phyloP scores from a whole-genome alignment of 2,329 filamentous ascomycete species.

The Zymoseptoria passerinii region DNA sequence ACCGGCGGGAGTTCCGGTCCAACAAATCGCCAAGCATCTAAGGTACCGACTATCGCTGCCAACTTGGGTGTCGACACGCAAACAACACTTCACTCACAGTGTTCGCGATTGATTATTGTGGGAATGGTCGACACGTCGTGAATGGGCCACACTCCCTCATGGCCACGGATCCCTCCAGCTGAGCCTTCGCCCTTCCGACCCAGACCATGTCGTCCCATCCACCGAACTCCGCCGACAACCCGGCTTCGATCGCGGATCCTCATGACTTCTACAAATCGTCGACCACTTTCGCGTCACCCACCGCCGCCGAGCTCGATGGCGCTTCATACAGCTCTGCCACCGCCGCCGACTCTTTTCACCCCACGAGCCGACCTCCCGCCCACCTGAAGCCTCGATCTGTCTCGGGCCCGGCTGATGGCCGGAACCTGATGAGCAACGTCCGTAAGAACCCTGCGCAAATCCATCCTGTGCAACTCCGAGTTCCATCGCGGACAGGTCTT shows the following conservation, averaged over 20 bases:
- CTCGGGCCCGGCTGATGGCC: conserved; percentile 13
- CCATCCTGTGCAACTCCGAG: conserved; percentile 14
- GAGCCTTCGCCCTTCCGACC: not conserved
- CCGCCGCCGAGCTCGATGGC: conserved; percentile 2
- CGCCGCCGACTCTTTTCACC: not conserved
- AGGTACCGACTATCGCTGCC: no score
- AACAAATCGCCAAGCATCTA: no score
- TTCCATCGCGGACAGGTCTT: conserved; percentile 21
- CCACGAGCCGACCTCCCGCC: conserved; percentile 4
- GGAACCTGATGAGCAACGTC: conserved; percentile 15
- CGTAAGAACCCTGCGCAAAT: conserved; percentile 19
- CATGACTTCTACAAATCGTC: conserved; percentile 11
- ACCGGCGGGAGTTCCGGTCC: no score
- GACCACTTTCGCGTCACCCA: conserved; percentile 5
- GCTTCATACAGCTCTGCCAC: not conserved
- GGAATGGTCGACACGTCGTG: not conserved
- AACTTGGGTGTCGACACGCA: not conserved
- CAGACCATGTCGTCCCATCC: conserved; percentile 2
- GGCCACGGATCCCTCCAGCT: not conserved
- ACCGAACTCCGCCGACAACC: conserved; percentile 6
- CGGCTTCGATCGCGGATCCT: conserved; percentile 12
- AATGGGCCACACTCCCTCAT: not conserved
- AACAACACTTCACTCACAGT: not conserved
- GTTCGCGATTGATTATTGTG: not conserved
- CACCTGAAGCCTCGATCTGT: conserved; percentile 11